phyloP scores from a whole-genome alignment of 441 rosid species.

The Breynia disticha region DNA sequence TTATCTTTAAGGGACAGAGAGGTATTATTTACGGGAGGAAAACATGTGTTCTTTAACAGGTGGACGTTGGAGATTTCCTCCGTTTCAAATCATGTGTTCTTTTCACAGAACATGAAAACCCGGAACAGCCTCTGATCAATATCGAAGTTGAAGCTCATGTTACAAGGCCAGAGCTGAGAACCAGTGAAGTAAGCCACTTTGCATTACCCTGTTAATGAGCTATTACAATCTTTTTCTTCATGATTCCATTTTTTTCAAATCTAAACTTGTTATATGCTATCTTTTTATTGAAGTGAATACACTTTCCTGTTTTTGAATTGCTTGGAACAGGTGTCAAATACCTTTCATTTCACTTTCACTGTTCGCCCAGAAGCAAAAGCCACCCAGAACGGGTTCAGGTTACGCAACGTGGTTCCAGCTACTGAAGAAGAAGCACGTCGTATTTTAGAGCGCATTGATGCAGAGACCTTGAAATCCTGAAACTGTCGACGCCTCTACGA shows the following conservation, averaged over 20 bases:
- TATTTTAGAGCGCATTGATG: slow-evolving; percentile 65
- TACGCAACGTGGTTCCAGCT: slow-evolving; percentile 73
- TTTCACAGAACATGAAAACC: slow-evolving; percentile 51
- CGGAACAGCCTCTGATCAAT: slow-evolving; percentile 56
- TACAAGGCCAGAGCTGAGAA: slow-evolving; percentile 69
- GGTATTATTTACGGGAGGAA: background rate
- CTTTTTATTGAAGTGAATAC: background rate
- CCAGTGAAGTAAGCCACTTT: slow-evolving; percentile 52
- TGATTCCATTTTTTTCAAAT: background rate
- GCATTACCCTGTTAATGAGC: background rate
- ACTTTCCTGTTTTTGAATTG: background rate
- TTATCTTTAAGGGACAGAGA: too few species aligned
- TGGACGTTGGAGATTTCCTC: slow-evolving; percentile 75
- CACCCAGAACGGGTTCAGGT: slow-evolving; percentile 36
- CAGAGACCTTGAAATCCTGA: slow-evolving; percentile 28
- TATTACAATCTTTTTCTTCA: background rate
- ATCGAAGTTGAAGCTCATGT: slow-evolving; percentile 89
- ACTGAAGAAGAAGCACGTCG: slow-evolving; percentile 83
- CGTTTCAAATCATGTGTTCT: slow-evolving; percentile 69
- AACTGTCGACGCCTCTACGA: too few species aligned
- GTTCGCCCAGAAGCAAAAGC: slow-evolving; percentile 71
- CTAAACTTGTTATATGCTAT: too few species aligned
- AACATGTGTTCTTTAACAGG: slow-evolving; percentile 26
- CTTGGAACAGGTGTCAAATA: slow-evolving; percentile 54
- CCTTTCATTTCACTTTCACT: slow-evolving; percentile 70